phyloP scores from a whole-genome alignment of 345 rosid genomes.

The Brassica cretica region DNA sequence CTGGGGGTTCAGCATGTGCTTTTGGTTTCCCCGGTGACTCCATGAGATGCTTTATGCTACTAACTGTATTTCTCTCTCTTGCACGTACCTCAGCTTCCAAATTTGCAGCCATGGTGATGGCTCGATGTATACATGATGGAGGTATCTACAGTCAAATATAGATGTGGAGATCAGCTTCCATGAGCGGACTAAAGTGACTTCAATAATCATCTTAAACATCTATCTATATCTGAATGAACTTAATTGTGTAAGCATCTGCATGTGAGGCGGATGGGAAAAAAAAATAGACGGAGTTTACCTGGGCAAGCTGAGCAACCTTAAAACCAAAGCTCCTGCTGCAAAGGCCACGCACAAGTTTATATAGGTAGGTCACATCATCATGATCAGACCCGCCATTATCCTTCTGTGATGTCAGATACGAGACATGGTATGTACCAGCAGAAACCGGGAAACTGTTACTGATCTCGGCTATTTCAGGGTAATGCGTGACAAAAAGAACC shows the following conservation, averaged over 20 bases:
- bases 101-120: constrained; percentile 64
- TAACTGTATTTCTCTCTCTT: constrained; percentile 39
- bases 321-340: constrained; percentile 85
- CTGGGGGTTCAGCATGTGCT: constrained; percentile 15
- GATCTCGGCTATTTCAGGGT: constrained; percentile 76
- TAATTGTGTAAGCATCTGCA: not conserved
- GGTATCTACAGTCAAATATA: constrained; percentile 60
- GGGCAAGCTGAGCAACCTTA: constrained; percentile 90
- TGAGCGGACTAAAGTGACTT: not conserved
- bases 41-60: not conserved
- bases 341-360: constrained; percentile 83
- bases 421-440: constrained; percentile 80
- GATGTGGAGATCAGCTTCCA: constrained; percentile 24
- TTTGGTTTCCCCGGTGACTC: constrained; percentile 28
- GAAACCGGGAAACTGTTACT: constrained; percentile 53
- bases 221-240: not conserved
- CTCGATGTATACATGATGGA: constrained; percentile 63
- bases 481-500: constrained; percentile 93
- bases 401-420: constrained; percentile 62
- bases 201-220: not conserved
- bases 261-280: not conserved
- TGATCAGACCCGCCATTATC: constrained; percentile 39
- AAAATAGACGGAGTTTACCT: constrained; percentile 46
- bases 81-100: constrained; percentile 58
- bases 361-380: constrained; percentile 80